Evolutionary conservation across 2,329 filamentous ascomycete genomes (phyloP).

Genomic region (Alternaria solani): DNA sequence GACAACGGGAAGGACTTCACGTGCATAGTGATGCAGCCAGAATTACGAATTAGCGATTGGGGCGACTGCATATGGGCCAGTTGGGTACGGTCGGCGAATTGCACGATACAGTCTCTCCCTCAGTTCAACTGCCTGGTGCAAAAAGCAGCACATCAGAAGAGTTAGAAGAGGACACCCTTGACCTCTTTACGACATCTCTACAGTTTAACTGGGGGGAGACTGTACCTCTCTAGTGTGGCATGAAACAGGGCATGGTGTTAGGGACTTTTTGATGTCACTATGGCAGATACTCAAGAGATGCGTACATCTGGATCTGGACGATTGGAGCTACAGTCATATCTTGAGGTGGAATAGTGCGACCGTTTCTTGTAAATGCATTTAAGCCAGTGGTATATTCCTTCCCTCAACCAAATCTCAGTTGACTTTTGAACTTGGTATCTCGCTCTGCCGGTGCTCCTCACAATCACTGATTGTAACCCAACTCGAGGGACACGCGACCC

Average conservation of each 20-base stretch:
- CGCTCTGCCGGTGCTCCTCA: constrained; percentile 2
- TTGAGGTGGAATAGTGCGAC: constrained; percentile 5
- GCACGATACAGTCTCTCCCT: not conserved
- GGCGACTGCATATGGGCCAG: not conserved
- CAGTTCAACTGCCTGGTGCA: too few species aligned
- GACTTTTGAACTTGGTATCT: constrained; percentile 14
- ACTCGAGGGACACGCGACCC: not conserved
- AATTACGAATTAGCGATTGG: not conserved
- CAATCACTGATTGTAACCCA: constrained; percentile 3
- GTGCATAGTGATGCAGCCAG: constrained; percentile 7
- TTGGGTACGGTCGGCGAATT: not conserved
- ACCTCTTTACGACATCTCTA: too few species aligned
- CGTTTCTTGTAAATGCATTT: constrained; percentile 12
- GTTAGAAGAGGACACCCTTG: too few species aligned
- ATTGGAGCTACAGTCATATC: not conserved
- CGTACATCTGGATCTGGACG: not conserved
- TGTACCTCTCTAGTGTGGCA: not conserved
- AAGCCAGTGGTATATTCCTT: constrained; percentile 18
- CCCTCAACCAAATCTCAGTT: constrained; percentile 6
- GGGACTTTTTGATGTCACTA: not conserved
- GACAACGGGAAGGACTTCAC: constrained; percentile 21
- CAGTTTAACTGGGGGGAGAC: too few species aligned
- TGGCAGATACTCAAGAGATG: not conserved
- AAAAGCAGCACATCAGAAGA: too few species aligned
- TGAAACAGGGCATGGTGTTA: not conserved